These are phyloP conservation scores for Saturnispora quitensis DNA, from an alignment of 805 yeast genomes.

Conservation along the genomic window DNA sequence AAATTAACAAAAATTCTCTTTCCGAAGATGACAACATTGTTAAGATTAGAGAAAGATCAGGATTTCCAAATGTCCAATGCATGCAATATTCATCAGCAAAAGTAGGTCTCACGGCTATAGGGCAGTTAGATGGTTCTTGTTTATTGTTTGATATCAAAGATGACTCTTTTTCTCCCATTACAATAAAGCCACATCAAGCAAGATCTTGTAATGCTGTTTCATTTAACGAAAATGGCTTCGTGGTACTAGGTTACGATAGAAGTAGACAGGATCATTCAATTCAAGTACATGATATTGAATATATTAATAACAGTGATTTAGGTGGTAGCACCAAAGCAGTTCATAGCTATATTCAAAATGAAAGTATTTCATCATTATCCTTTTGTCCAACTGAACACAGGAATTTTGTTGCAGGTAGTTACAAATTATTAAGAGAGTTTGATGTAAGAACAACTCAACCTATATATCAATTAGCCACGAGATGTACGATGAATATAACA, in stretches of 20 bases:
- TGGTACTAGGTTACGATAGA: constrained; percentile 75
- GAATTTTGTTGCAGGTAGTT: constrained; percentile 61
- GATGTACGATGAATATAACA: constrained; percentile 57
- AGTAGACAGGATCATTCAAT: constrained; percentile 68
- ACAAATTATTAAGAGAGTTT: constrained; percentile 67
- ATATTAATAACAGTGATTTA: constrained; percentile 36
- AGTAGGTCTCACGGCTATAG: constrained; percentile 61
- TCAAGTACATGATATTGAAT: constrained; percentile 63
- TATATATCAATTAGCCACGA: constrained; percentile 64
- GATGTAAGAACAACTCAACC: constrained; percentile 63
- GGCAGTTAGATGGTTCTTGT: constrained; percentile 62
- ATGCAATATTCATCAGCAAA: constrained; percentile 47
- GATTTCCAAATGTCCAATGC: constrained; percentile 63
- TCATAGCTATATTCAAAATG: constrained; percentile 57
- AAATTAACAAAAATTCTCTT: constrained; percentile 34
- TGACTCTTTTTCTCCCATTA: constrained; percentile 20
- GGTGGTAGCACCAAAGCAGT: constrained; percentile 38
- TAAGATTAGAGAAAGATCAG: constrained; percentile 45
- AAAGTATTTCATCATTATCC: constrained; percentile 57
- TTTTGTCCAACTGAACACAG: constrained; percentile 53
- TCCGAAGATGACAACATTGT: constrained; percentile 42
- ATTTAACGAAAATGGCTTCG: constrained; percentile 52
- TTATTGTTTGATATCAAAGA: constrained; percentile 51
- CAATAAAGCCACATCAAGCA: constrained; percentile 51
- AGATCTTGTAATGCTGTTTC: constrained; percentile 71